These are phyloP conservation scores for Tuber calosporum DNA, from an alignment of 495 filamentous ascomycete genomes.

Conservation along the genomic window DNA sequence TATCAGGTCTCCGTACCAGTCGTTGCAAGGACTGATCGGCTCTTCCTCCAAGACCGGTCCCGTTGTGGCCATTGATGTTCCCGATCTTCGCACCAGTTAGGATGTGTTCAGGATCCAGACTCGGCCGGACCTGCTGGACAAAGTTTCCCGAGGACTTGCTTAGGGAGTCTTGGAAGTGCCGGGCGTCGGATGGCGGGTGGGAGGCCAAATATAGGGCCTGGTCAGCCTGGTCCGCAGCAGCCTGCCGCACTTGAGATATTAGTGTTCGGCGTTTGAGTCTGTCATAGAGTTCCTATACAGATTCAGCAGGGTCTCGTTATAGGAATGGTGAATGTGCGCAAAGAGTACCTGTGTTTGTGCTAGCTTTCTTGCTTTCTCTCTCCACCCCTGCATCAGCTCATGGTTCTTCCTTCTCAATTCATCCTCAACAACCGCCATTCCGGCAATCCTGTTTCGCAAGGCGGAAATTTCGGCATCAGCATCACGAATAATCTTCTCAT, in stretches of 20 bases:
- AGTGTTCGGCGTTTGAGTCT: constrained; percentile 57
- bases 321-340: background rate
- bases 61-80: constrained; percentile 11
- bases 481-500: constrained; percentile 74
- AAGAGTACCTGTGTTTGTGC: constrained; percentile 55
- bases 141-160: background rate
- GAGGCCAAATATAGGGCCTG: constrained; percentile 23
- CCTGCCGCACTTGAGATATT: constrained; percentile 36
- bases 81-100: constrained; percentile 28
- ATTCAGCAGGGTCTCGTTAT: background rate
- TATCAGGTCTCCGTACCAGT: constrained; percentile 2
- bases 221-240: constrained; percentile 29
- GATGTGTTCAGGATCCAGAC: constrained; percentile 24
- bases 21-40: constrained; percentile 9
- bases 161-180: constrained; percentile 13
- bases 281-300: constrained; percentile 64
- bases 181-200: constrained; percentile 8
- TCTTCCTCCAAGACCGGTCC: background rate
- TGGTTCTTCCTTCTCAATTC: constrained; percentile 66
- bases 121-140: constrained; percentile 1
- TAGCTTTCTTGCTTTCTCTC: constrained; percentile 69
- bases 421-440: constrained; percentile 59
- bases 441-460: constrained; percentile 60
- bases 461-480: constrained; percentile 70
- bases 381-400: constrained; percentile 60